Conservation (phyloP, 2,329 filamentous ascomycete genomes). For the Ophiocordyceps camponoti-saundersi region DNA sequence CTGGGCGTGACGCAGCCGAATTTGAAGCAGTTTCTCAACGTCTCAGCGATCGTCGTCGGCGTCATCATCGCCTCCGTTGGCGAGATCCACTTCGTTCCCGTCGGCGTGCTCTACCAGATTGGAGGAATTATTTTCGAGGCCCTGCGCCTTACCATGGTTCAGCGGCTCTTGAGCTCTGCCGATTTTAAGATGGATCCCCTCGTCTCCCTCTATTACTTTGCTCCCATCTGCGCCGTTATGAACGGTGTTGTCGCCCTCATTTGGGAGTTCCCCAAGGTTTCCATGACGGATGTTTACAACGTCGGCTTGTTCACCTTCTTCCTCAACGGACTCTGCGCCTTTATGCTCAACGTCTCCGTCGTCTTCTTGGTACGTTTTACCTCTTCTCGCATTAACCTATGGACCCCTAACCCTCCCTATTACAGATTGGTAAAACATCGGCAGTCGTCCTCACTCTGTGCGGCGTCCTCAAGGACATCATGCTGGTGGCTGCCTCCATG, state of each 20-base stretch:
- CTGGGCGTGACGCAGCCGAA: constrained; percentile 33
- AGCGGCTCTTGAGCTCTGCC: constrained; percentile 59
- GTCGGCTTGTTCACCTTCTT: constrained; percentile 50
- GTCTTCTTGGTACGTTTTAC: constrained; percentile 56
- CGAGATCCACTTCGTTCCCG: constrained; percentile 51
- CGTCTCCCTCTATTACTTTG: constrained; percentile 80
- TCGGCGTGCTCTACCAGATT: constrained; percentile 52
- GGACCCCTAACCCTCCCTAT: constrained; percentile 15
- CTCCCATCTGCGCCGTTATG: constrained; percentile 68
- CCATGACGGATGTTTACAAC: constrained; percentile 45
- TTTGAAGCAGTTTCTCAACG: constrained; percentile 25
- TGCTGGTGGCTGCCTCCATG: constrained; percentile 62
- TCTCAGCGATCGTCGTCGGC: constrained; percentile 33
- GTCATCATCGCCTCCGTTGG: constrained; percentile 37
- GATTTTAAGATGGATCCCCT: constrained; percentile 79
- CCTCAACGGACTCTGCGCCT: constrained; percentile 62
- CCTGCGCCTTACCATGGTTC: constrained; percentile 68
- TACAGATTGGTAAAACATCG: constrained; percentile 72
- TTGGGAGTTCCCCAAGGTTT: constrained; percentile 50
- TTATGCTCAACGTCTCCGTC: constrained; percentile 66
- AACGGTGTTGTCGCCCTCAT: constrained; percentile 55
- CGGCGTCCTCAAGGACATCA: constrained; percentile 76
- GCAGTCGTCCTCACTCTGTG: constrained; percentile 72
- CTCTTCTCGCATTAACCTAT: neutral
- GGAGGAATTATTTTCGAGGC: constrained; percentile 69